Evolutionary conservation across 75 land plant genomes (phyloP), one percentile per base, ranked within the genome.

Genomic region (Cupressus sempervirens): DNA sequence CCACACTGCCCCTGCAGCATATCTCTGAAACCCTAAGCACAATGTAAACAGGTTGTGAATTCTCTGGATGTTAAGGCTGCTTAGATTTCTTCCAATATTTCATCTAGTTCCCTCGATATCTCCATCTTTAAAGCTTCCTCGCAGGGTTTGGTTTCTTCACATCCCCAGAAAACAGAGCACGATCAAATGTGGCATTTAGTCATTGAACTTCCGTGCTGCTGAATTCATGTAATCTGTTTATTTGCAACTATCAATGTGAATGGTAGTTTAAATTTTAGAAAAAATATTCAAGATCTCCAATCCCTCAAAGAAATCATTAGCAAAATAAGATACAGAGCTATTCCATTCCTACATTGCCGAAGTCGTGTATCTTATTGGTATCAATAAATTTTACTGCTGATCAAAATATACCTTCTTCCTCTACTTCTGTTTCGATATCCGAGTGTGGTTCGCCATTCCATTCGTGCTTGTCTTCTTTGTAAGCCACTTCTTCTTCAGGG

Each of bases 21-120:
- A 18, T 82, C 82, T 38, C 88, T 80, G 86, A 94, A 91, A 86
- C 87, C 90, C 53, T 91, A 90, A 1, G 89, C 83, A 23, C 91
- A 90, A 38, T 86, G 67, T 20, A 88, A 84, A 52, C 86, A 87
- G 38, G 90, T 38, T 18, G 81, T 86, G 7, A 88, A 38, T 46
- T 91, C 92, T 3, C 77, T 38, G 1, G 90, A 90, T 36, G 79
- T 74, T 3, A 94, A 20, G 50, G 90, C 89, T n/a, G 87, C 41
- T 16, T 92, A 83, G 32, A 86, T 45, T 68, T 89, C 87, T 46
- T 79, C 62, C 34, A 86, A 13, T 16, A 54, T 83, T 26, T 74
- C 84, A 30, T 86, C 80, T 13, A 83, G 53, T 48, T 70, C 53
- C 86, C 45, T 43, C 77, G 43, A 34, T 11, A 13, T 41, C 43